Percentiles rank a stretch among this genome's conserved stretches.
These are phyloP conservation scores for Flaveria robusta DNA, from an alignment of 129 eudicot genomes.

Conservation along the genomic window DNA sequence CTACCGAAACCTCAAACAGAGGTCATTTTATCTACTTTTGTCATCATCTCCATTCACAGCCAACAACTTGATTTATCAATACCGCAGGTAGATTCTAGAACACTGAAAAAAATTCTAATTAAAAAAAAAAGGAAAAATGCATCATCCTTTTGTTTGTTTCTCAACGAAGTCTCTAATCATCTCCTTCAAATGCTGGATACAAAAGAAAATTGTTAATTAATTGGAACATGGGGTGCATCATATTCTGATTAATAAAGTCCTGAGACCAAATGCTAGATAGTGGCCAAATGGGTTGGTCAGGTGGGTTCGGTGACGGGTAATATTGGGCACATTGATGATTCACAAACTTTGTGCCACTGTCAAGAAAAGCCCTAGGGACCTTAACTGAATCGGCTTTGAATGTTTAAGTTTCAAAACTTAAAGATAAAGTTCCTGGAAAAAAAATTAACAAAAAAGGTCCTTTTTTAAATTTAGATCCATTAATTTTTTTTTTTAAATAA, in stretches of 20 bases:
- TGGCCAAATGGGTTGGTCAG: no score
- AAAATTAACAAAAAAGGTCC: no score
- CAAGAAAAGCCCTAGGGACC: no score
- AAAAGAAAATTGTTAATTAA: conserved; percentile 21
- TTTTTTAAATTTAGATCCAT: no score
- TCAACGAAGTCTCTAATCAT: conserved; percentile 65
- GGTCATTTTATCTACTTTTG: conserved; percentile 7
- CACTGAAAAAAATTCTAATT: not conserved
- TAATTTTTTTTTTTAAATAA: no score
- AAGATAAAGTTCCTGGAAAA: no score
- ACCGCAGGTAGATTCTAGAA: conserved; percentile 10
- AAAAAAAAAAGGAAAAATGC: conserved; percentile 12
- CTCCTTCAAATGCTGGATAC: conserved; percentile 69
- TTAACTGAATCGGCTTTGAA: no score
- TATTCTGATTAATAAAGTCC: not conserved
- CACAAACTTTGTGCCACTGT: no score
- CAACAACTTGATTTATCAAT: conserved; percentile 14
- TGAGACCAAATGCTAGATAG: no score
- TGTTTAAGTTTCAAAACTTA: no score
- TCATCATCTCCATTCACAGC: conserved; percentile 22
- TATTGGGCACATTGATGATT: no score
- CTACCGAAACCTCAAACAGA: conserved; percentile 27
- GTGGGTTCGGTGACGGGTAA: no score
- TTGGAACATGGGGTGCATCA: conserved; percentile 12
- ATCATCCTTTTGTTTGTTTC: conserved; percentile 47